Evolutionary conservation across 495 filamentous ascomycete species (phyloP).

Genomic region (Penicillium argentinense): DNA sequence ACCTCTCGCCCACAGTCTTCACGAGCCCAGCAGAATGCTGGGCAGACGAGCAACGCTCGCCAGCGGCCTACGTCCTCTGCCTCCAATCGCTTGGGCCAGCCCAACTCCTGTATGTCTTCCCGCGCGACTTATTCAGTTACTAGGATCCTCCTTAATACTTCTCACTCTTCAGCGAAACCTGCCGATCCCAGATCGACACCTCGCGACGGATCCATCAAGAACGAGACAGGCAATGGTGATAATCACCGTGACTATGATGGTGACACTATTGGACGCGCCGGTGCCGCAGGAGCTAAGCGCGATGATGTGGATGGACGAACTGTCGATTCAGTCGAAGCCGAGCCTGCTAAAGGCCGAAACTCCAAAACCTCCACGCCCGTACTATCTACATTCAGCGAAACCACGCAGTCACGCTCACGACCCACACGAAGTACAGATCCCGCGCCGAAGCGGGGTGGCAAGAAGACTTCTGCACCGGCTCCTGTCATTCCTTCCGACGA

Average conservation of each 20-base stretch:
- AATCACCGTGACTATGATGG: slow-evolving; percentile 24
- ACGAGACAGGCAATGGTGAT: slow-evolving; percentile 29
- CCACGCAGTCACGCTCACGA: slow-evolving; percentile 34
- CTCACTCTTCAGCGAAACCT: slow-evolving; percentile 40
- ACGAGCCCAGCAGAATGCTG: slow-evolving; percentile 67
- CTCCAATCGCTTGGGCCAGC: slow-evolving; percentile 45
- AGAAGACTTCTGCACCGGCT: slow-evolving; percentile 50
- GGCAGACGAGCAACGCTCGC: slow-evolving; percentile 53
- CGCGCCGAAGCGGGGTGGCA: slow-evolving; percentile 62
- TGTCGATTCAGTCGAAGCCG: slow-evolving; percentile 28
- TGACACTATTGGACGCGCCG: slow-evolving; percentile 33
- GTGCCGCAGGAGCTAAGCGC: slow-evolving; percentile 24
- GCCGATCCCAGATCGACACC: slow-evolving; percentile 32
- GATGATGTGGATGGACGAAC: slow-evolving; percentile 36
- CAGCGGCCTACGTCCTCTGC: slow-evolving; percentile 61
- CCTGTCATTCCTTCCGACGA: slow-evolving; percentile 43
- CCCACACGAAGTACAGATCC: slow-evolving; percentile 44
- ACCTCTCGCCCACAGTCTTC: slow-evolving; percentile 57
- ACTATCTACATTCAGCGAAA: slow-evolving; percentile 39
- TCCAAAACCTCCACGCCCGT: slow-evolving; percentile 63
- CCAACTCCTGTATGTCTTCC: slow-evolving; percentile 18
- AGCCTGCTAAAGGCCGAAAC: slow-evolving; percentile 35
- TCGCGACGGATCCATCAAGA: slow-evolving; percentile 33
- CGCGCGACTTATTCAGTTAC: no score
- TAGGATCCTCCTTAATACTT: no score